Base-by-base conservation (phyloP, 768 basidiomycete species). In the Rhodotorula kratochvilovae region DNA sequence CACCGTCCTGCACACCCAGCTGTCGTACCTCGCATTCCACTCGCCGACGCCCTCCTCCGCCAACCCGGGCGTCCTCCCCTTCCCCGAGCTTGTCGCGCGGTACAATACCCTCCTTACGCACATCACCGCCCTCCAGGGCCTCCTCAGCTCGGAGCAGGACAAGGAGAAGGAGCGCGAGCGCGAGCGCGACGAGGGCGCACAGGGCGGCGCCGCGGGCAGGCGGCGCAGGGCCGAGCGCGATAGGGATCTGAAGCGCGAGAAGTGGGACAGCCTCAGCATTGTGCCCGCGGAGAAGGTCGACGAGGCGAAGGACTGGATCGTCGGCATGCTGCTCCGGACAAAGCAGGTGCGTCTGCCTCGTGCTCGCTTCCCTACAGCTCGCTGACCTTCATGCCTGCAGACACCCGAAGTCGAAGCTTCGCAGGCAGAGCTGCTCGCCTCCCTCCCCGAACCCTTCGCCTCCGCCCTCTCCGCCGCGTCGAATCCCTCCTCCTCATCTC, bases 261-360 rank as follows among this genome's bases (percentile, higher is more conserved):
- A 46, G 39, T 75, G 73, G 73, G 70, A 68, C 13, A 15, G 31
- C 2, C 59, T 65, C 21, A n/a, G 12, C 12, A 61, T 75, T 51
- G 70, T 66, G 13, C 73, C 73, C 15, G 46, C 45, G 11, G 57
- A 33, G 17, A 29, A 53, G 43, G 64, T 75, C n/a, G 73, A 75
- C 56, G 73, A 75, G 57, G 56, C 43, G 2, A 63, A 63, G 58
- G 73, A 75, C 48, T 75, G 73, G 73, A 53, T 75, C 23, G 73
- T 75, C 29, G 73, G 73, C 5, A 54, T 71, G 42, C 54, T 75
- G 3, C 39, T 71, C 1, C 27, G 73, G 31, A 75, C 73, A 1
- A 75, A 75, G 60, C 73, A 75, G 67, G 73, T 71, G 33, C 42
- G 63, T 7, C 2, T 7, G 15, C 45, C 31, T 27, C 16, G 19